Evolutionary conservation across 1,139 yeast genomes (phyloP).

Genomic region (Blastobotrys indianensis): DNA sequence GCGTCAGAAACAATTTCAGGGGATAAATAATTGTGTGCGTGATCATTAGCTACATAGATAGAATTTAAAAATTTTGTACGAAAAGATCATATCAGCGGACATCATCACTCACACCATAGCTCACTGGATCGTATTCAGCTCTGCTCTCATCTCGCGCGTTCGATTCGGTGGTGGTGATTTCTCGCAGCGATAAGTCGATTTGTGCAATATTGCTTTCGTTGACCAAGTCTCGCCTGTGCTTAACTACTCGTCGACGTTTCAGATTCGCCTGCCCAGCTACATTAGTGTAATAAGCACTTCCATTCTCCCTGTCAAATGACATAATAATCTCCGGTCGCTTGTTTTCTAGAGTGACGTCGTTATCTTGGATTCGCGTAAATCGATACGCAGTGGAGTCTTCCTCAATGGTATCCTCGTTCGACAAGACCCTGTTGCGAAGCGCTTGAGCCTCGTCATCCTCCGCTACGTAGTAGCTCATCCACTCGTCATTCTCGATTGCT

Average conservation of each 20-base stretch:
- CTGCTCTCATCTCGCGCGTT: constrained; percentile 61
- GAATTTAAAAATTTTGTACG: too few species aligned
- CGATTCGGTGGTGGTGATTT: constrained; percentile 66
- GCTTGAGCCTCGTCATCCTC: constrained; percentile 36
- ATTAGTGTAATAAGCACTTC: constrained; percentile 72
- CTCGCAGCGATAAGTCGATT: constrained; percentile 59
- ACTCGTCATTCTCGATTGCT: constrained; percentile 67
- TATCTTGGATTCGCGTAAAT: constrained; percentile 68
- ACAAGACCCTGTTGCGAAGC: constrained; percentile 26
- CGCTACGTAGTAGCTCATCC: constrained; percentile 69
- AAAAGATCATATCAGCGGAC: too few species aligned
- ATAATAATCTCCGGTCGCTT: constrained; percentile 54
- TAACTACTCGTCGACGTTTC: constrained; percentile 72
- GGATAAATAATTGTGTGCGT: too few species aligned
- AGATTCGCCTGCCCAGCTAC: constrained; percentile 71
- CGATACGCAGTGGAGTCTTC: constrained; percentile 42
- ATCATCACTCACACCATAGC: constrained; percentile 22
- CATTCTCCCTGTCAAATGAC: constrained; percentile 47
- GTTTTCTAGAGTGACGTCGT: constrained; percentile 60
- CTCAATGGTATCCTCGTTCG: constrained; percentile 34
- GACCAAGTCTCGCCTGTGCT: constrained; percentile 45
- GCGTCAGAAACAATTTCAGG: too few species aligned
- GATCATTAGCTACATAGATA: too few species aligned
- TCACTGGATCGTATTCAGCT: constrained; percentile 68
- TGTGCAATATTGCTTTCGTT: constrained; percentile 42